Evolutionary conservation across 257 asterid species (phyloP).

Genomic region (Solanum medicagineum): DNA sequence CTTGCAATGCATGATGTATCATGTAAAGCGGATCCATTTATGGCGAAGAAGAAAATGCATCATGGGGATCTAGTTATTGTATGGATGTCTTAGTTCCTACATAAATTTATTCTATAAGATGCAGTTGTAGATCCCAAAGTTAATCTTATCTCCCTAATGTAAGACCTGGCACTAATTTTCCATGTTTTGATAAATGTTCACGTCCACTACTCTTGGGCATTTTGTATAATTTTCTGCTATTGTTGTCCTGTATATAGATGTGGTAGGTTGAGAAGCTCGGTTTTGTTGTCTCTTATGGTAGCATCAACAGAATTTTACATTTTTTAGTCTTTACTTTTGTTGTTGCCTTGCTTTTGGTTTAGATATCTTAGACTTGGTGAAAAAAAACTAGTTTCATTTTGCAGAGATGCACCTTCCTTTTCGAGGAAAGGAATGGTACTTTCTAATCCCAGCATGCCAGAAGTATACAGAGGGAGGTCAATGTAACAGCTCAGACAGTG

Average conservation of each 20-base stretch:
- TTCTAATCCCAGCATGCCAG: neutral
- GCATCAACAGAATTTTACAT: neutral
- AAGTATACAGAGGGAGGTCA: neutral
- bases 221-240: neutral
- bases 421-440: neutral
- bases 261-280: neutral
- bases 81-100: neutral
- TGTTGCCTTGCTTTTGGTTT: neutral
- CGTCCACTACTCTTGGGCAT: neutral
- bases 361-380: neutral
- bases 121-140: neutral
- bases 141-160: neutral
- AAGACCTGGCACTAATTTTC: neutral
- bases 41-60: neutral
- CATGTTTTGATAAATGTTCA: neutral
- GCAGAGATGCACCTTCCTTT: neutral
- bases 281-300: neutral
- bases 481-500: neutral
- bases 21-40: neutral
- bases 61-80: neutral
- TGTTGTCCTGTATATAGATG: neutral
- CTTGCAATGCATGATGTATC: neutral
- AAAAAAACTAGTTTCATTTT: neutral
- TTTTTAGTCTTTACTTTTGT: neutral
- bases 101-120: neutral